Evolutionary conservation across 2,329 filamentous ascomycete species (phyloP), one percentile per base, ranked within the genome.

Genomic region (Cytospora chrysosperma): DNA sequence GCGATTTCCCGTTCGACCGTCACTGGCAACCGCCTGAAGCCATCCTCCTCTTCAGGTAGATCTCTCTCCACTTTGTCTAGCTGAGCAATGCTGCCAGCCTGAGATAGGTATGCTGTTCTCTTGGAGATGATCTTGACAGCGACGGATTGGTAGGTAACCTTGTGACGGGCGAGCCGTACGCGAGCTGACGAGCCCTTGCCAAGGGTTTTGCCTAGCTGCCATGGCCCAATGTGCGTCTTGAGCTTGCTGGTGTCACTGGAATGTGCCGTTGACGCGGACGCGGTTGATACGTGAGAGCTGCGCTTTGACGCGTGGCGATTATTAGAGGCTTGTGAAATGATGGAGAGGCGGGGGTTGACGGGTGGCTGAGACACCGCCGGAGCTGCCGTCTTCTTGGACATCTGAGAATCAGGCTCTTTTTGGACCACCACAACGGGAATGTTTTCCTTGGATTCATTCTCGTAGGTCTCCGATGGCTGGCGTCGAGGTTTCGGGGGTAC

Each of bases 101-200:
- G 90, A 1, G 92, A 89, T 71, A 93, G 85, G 65, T 91, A 88
- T 15, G 91, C 92, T 59, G 87, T 90, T 63, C 85, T 85, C 75
- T 96, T 93, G 63, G 92, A 92, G 30, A 99, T 91, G 71, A 99
- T 98, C 80, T 99, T 99, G 73, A 97, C 90, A 2, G 95, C 95
- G 4, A 93, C 95, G 56, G 89, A 83, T 71, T 97, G 89, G 12
- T 90, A 86, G 4, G 92, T 95, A 26, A 86, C 77, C 27, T 82
- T 84, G 77, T 99, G 93, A 67, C 92, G 88, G 26, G 94, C 96
- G 40, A 95, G 81, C 61, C 94, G 86, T 19, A 99, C 95, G 30
- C 92, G 87, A 17, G 93, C 94, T 56, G 92, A 96, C 2, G 93
- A 93, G 3, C 95, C 95, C 70, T 92, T 91, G 0, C 95, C 95